Evolutionary conservation across 1,284 basidiomycete genomes (phyloP).

Genomic region (Pascua guehoae): DNA sequence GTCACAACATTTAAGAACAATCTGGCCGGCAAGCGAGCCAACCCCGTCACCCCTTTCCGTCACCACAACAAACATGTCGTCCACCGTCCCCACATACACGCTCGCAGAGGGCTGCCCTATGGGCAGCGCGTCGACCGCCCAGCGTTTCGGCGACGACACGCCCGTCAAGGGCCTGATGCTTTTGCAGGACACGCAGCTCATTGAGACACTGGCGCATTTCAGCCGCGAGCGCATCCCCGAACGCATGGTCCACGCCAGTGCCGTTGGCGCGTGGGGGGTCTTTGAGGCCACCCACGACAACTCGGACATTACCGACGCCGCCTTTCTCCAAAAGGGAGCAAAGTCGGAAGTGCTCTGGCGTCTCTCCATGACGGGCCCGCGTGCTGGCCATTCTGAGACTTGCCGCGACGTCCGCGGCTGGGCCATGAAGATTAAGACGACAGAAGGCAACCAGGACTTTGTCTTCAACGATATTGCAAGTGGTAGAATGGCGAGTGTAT

Average conservation of each 20-base stretch:
- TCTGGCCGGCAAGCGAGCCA: not conserved
- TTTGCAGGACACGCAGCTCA: slow-evolving; percentile 9
- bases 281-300: slow-evolving; percentile 66
- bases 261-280: slow-evolving; percentile 72
- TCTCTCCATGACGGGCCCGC: slow-evolving; percentile 76
- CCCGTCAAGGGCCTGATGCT: slow-evolving; percentile 7
- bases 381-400: slow-evolving; percentile 63
- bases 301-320: slow-evolving; percentile 37
- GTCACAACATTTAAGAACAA: not conserved
- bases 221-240: slow-evolving; percentile 84
- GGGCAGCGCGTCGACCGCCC: not conserved
- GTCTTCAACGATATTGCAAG: slow-evolving; percentile 46
- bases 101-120: slow-evolving; percentile 3
- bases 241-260: slow-evolving; percentile 67
- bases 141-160: slow-evolving; percentile 5
- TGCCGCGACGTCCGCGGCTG: slow-evolving; percentile 83
- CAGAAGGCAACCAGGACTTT: slow-evolving; percentile 80
- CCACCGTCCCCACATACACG: slow-evolving; percentile 1
- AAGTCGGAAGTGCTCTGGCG: slow-evolving; percentile 71
- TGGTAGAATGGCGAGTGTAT: slow-evolving; percentile 20
- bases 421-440: slow-evolving; percentile 81
- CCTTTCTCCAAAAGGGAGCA: slow-evolving; percentile 54
- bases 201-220: slow-evolving; percentile 54
- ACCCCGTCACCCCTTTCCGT: no score
- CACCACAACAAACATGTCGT: not conserved